These are phyloP conservation scores for Aspergillus costaricaensis DNA, from an alignment of 2,329 filamentous ascomycete genomes.

Conservation along the genomic window DNA sequence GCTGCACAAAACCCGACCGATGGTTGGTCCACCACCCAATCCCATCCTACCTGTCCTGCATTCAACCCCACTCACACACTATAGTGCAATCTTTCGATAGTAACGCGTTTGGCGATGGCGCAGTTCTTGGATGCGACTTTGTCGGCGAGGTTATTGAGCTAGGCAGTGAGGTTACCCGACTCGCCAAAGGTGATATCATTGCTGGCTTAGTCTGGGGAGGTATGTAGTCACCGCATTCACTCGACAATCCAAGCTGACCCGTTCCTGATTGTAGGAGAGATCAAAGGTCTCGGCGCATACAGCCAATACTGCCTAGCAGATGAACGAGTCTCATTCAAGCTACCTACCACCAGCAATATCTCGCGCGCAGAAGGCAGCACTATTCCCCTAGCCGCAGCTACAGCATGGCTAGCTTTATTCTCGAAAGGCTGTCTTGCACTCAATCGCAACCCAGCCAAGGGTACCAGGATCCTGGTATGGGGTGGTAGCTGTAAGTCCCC, in stretches of 20 bases:
- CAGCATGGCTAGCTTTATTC: conserved; percentile 45
- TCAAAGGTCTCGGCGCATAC: conserved; percentile 40
- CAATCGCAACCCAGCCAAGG: conserved; percentile 16
- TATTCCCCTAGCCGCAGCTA: conserved; percentile 43
- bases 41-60: background rate
- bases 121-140: conserved; percentile 36
- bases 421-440: conserved; percentile 43
- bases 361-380: conserved; percentile 39
- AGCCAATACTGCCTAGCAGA: conserved; percentile 45
- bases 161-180: conserved; percentile 32
- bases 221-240: conserved; percentile 1
- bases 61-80: background rate
- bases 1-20: conserved; percentile 29
- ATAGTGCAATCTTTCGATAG: conserved; percentile 37
- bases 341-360: conserved; percentile 36
- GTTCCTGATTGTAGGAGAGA: background rate
- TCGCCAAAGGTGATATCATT: conserved; percentile 37
- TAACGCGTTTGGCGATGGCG: conserved; percentile 41
- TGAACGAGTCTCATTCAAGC: conserved; percentile 44
- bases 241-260: too few species aligned
- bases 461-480: conserved; percentile 43
- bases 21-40: conserved; percentile 10
- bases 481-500: conserved; percentile 46
- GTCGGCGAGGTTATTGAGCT: conserved; percentile 35
- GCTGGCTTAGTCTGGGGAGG: conserved; percentile 38